Percentiles rank a stretch among this genome's conserved stretches.
phyloP scores from a whole-genome alignment of 2,329 filamentous ascomycete genomes.

The Aureobasidium musti region DNA sequence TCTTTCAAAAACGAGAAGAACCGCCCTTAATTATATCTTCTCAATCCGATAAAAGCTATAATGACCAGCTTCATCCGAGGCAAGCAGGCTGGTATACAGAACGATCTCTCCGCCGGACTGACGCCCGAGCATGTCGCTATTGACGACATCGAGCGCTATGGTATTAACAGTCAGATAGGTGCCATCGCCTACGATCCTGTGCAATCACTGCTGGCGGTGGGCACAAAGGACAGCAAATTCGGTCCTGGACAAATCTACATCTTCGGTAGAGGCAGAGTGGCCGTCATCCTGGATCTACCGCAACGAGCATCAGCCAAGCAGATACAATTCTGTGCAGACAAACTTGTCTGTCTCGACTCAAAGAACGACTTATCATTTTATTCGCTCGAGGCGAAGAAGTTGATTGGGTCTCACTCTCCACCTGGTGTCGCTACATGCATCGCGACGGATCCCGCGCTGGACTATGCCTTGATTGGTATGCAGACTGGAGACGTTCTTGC shows the following conservation, averaged over 20 bases:
- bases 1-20: not conserved
- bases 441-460: slow-evolving; percentile 83
- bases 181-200: slow-evolving; percentile 89
- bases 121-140: slow-evolving; percentile 75
- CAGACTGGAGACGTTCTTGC: slow-evolving; percentile 73
- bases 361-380: slow-evolving; percentile 85
- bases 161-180: slow-evolving; percentile 67
- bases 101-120: slow-evolving; percentile 83
- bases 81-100: slow-evolving; percentile 90
- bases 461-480: slow-evolving; percentile 83
- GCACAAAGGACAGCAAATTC: slow-evolving; percentile 83
- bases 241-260: slow-evolving; percentile 87
- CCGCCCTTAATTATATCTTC: not conserved
- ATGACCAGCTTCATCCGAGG: slow-evolving; percentile 90
- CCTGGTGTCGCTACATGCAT: slow-evolving; percentile 74
- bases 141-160: slow-evolving; percentile 78
- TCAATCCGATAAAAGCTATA: slow-evolving; percentile 24
- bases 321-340: slow-evolving; percentile 82
- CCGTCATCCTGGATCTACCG: slow-evolving; percentile 70
- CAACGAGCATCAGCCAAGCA: slow-evolving; percentile 72
- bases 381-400: slow-evolving; percentile 70
- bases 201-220: slow-evolving; percentile 89
- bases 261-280: slow-evolving; percentile 78
- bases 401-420: slow-evolving; percentile 69
- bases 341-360: slow-evolving; percentile 78